These are phyloP conservation scores for Aspergillus carbonarius DNA, from an alignment of 2,329 filamentous ascomycete species.

Conservation along the genomic window DNA sequence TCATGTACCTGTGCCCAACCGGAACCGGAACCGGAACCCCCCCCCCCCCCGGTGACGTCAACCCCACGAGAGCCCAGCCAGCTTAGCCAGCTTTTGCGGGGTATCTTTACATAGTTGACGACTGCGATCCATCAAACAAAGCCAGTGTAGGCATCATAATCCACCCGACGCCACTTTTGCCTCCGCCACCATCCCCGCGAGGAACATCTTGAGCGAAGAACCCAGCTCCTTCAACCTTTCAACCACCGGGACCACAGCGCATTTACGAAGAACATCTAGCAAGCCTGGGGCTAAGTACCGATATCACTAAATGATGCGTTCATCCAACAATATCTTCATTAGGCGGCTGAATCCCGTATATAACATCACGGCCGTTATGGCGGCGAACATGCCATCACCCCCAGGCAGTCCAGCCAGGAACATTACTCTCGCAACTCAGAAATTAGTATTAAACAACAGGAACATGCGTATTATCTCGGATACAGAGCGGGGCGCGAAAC, in stretches of 20 bases:
- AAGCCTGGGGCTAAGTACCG: no score
- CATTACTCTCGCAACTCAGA: neutral
- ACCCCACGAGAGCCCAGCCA: neutral
- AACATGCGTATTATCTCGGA: neutral
- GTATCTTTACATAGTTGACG: no score
- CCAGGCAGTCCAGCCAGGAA: neutral
- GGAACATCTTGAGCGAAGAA: constrained; percentile 1
- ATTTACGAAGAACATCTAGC: no score
- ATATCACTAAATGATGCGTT: no score
- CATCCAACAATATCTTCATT: neutral
- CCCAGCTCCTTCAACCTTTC: neutral
- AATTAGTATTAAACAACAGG: neutral
- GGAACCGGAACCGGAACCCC: no score
- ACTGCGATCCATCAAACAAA: no score
- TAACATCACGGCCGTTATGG: neutral
- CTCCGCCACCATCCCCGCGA: neutral
- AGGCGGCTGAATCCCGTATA: neutral
- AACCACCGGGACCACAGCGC: neutral
- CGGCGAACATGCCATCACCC: neutral
- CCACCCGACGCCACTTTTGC: no score
- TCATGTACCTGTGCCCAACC: no score
- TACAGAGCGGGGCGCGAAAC: neutral
- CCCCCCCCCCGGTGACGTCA: no score
- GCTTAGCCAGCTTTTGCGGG: no score
- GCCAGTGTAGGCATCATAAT: no score